These are phyloP conservation scores for Pulveroboletus sp. DNA, from an alignment of 768 basidiomycete genomes.

Conservation along the genomic window DNA sequence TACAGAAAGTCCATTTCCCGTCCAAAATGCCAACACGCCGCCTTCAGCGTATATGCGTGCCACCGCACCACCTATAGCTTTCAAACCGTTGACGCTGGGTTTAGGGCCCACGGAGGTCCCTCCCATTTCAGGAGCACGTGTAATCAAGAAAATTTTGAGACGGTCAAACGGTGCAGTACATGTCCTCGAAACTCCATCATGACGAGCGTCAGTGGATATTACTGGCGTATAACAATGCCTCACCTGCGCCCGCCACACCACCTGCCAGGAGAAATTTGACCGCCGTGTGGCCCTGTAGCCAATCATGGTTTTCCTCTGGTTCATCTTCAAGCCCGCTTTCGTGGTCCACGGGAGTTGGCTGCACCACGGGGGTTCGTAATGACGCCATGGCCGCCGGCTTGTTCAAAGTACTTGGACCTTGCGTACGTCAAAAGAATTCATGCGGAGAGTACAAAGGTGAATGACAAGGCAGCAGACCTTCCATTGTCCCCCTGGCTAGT, in stretches of 20 bases:
- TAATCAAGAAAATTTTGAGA: conserved; percentile 94
- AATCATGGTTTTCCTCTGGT: conserved; percentile 57
- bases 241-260: conserved; percentile 91
- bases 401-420: conserved; percentile 80
- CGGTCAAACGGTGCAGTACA: conserved; percentile 98
- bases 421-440: conserved; percentile 24
- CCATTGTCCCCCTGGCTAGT: conserved; percentile 81
- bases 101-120: conserved; percentile 45
- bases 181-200: conserved; percentile 79
- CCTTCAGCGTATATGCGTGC: conserved; percentile 85
- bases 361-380: conserved; percentile 12
- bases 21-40: conserved; percentile 92
- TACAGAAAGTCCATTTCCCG: conserved; percentile 93
- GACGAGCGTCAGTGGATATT: conserved; percentile 4
- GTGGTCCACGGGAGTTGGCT: conserved; percentile 23
- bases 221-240: conserved; percentile 23
- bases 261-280: conserved; percentile 91
- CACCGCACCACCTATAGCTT: conserved; percentile 69
- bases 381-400: conserved; percentile 42
- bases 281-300: conserved; percentile 68
- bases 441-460: conserved; percentile 15
- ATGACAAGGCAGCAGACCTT: conserved; percentile 52
- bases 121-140: conserved; percentile 73
- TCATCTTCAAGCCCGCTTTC: conserved; percentile 50
- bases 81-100: conserved; percentile 51